Percentiles rank a stretch among this genome's conserved stretches.
These are phyloP conservation scores for Lumnitzera racemosa DNA, from an alignment of 345 rosid species.

Conservation along the genomic window DNA sequence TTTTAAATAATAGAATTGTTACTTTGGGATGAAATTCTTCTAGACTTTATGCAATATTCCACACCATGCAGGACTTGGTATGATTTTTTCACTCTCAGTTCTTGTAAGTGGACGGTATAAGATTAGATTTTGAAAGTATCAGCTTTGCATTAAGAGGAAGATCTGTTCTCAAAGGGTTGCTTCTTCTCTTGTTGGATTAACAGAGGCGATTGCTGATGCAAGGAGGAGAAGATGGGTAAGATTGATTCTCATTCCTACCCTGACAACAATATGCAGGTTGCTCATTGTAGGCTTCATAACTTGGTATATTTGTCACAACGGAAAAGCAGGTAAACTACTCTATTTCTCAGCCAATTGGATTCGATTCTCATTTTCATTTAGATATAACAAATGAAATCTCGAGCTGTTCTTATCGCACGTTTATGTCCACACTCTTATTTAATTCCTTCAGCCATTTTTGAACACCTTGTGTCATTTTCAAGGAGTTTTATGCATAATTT, in stretches of 20 bases:
- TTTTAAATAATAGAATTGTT: no score
- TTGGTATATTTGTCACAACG: neutral
- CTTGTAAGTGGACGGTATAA: neutral
- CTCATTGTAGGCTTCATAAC: neutral
- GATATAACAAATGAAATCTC: no score
- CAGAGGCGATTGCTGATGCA: slow-evolving; percentile 12
- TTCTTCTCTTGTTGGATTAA: neutral
- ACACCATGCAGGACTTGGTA: no score
- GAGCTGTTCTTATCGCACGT: no score
- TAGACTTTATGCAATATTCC: no score
- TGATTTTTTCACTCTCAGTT: neutral
- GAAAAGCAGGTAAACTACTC: slow-evolving; percentile 7
- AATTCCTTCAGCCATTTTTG: no score
- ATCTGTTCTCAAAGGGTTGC: neutral
- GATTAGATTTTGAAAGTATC: neutral
- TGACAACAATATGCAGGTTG: slow-evolving; percentile 1
- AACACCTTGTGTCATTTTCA: no score
- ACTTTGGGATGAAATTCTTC: neutral
- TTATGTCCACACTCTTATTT: no score
- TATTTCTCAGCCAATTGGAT: neutral
- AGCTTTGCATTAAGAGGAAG: neutral
- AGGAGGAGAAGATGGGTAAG: slow-evolving; percentile 7
- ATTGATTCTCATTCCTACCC: neutral
- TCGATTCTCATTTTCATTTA: neutral
- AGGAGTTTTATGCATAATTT: no score